phyloP scores from a whole-genome alignment of 768 basidiomycete species.

The Rubroboletus satanas region DNA sequence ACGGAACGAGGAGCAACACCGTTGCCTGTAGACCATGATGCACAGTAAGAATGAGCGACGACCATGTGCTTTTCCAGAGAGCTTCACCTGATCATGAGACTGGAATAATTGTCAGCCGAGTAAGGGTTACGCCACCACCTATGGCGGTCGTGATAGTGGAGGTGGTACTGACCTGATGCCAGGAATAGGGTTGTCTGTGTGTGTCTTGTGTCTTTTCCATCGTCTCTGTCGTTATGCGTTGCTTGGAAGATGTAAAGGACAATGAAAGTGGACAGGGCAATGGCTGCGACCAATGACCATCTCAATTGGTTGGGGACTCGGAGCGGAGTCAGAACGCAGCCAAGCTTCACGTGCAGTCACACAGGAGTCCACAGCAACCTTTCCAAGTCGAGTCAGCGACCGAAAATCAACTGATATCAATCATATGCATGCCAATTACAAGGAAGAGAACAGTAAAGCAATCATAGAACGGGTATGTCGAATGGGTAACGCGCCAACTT shows the following conservation, averaged over 20 bases:
- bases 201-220: conserved; percentile 27
- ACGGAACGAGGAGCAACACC: conserved; percentile 69
- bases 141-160: neutral
- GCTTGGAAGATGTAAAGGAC: conserved; percentile 10
- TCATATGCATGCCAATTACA: conserved; percentile 29
- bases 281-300: conserved; percentile 20
- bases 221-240: conserved; percentile 12
- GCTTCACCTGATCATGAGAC: conserved; percentile 80
- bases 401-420: conserved; percentile 14
- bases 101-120: conserved; percentile 29
- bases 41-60: conserved; percentile 17
- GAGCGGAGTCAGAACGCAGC: conserved; percentile 35
- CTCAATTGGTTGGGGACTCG: conserved; percentile 16
- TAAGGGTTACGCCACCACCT: conserved; percentile 15
- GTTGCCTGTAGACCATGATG: conserved; percentile 53
- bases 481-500: conserved; percentile 15
- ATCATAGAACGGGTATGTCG: conserved; percentile 26
- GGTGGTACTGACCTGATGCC: conserved; percentile 69
- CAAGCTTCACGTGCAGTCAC: conserved; percentile 25
- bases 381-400: neutral
- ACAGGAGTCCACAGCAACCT: conserved; percentile 3
- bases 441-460: conserved; percentile 14
- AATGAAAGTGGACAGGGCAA: conserved; percentile 7
- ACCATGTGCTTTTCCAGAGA: conserved; percentile 9
- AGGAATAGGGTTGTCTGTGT: conserved; percentile 58